phyloP scores from a whole-genome alignment of 75 land plant genomes.

The Pseudotsuga menziesii region DNA sequence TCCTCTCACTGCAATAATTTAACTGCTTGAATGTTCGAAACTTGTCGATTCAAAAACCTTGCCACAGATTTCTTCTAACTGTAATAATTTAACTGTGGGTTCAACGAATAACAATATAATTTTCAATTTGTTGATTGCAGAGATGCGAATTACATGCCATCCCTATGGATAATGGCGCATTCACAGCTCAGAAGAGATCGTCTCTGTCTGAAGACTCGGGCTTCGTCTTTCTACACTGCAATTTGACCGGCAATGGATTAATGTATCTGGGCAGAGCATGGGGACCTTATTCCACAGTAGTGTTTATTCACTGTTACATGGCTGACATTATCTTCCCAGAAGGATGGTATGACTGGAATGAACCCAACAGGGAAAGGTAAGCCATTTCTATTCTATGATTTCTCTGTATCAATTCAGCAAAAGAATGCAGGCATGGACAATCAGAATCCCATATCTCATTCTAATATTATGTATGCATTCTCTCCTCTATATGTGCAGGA shows the following conservation, averaged over 20 bases:
- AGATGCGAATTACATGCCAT: constrained; percentile 52
- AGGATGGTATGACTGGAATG: constrained; percentile 61
- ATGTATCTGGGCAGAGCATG: constrained; percentile 35
- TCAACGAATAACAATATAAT: too few relatives aligned
- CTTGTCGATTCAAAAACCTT: too few relatives aligned
- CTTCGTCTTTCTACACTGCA: constrained; percentile 52
- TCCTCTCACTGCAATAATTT: too few relatives aligned
- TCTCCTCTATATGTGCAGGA: not conserved
- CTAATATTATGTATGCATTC: too few relatives aligned
- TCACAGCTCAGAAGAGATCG: constrained; percentile 60
- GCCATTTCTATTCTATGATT: too few relatives aligned
- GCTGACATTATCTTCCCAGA: constrained; percentile 50
- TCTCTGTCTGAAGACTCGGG: constrained; percentile 47
- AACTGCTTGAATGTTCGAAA: too few relatives aligned
- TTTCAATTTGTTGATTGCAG: constrained; percentile 20
- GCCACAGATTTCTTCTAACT: too few relatives aligned
- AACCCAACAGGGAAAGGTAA: constrained; percentile 12
- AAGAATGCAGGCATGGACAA: too few relatives aligned
- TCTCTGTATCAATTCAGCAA: too few relatives aligned
- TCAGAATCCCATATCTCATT: too few relatives aligned
- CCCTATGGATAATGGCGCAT: constrained; percentile 44
- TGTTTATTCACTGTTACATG: constrained; percentile 46
- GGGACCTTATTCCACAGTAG: constrained; percentile 65
- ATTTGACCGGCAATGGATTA: constrained; percentile 44
- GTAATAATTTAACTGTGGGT: too few relatives aligned